Base-by-base conservation (phyloP, 2,329 filamentous ascomycete species). In the Fonsecaea nubica region DNA sequence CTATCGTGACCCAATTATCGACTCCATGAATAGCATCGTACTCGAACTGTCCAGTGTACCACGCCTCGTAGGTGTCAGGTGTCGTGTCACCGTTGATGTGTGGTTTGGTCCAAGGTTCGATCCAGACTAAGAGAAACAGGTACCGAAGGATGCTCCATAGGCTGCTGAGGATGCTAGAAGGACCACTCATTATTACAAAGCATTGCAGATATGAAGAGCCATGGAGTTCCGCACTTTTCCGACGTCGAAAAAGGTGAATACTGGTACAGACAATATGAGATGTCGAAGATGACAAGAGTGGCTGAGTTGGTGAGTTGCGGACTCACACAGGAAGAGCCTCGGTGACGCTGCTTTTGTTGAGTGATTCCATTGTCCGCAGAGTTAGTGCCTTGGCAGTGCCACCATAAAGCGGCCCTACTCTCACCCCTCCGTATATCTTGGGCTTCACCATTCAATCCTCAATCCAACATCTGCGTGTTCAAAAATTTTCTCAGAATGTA, bases 51-150 rank as follows among this genome's bases (percentile, higher is more conserved):
- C 42, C 42, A 7, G 38, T 38, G 45, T 62, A 57, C 62, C 63
- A 69, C 7, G 58, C 59, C 40, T 67, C 68, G 38, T 69, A 69
- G 15, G 57, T 66, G 38, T 18, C 35, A 5, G 55, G 40, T 4
- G 56, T 25, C 13, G 60, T 45, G 21, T 53, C 53, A 12, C 40
- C 54, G 21, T 61, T 42, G 35, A 40, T 40, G 7, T 42, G 57
- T 8, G 55, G 50, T 33, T 69, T 64, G 33, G 57, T 63, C 66
- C 66, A 66, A 6, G 66, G 66, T 21, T 66, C 64, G 58, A 66
- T 36, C 53, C 57, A 64, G 36, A 69, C 62, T 18, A 66, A 30
- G 8, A 66, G 42, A 35, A 62, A 50, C 8, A 64, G 35, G 54
- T 40, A 59, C 25, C 67, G 61, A 35, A 69, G 42, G 38, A 69